Evolutionary conservation across 1,139 yeast genomes (phyloP).

Genomic region (Starmera stellimalicola): DNA sequence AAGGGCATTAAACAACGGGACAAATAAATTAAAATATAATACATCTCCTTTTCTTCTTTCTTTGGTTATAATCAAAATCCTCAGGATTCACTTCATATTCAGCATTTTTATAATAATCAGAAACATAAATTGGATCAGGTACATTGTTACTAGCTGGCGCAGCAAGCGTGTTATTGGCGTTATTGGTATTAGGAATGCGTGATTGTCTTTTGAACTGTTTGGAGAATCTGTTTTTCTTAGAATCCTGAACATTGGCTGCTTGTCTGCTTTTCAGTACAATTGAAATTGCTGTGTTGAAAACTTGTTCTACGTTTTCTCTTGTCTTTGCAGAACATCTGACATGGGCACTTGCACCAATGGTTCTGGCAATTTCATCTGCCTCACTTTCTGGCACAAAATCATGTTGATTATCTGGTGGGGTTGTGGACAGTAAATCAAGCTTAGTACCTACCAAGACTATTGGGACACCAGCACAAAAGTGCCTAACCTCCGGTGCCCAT

Average conservation of each 20-base stretch:
- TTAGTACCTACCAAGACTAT: slow-evolving; percentile 73
- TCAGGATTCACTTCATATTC: slow-evolving; percentile 3
- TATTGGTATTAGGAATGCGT: neutral
- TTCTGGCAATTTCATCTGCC: slow-evolving; percentile 48
- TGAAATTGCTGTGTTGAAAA: slow-evolving; percentile 41
- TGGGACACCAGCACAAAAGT: slow-evolving; percentile 76
- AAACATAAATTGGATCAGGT: neutral
- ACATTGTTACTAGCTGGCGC: neutral
- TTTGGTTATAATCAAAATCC: neutral
- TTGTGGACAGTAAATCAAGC: slow-evolving; percentile 39
- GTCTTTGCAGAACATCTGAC: slow-evolving; percentile 71
- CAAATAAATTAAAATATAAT: slow-evolving; percentile 1
- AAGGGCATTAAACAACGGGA: too few species aligned
- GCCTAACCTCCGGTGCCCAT: slow-evolving; percentile 83
- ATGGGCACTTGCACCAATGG: slow-evolving; percentile 69
- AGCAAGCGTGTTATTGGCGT: neutral
- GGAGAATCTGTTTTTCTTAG: slow-evolving; percentile 3
- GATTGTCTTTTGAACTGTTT: slow-evolving; percentile 1
- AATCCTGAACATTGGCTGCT: neutral
- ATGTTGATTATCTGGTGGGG: slow-evolving; percentile 18
- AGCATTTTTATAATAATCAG: slow-evolving; percentile 4
- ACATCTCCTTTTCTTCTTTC: slow-evolving; percentile 2
- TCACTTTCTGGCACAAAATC: slow-evolving; percentile 28
- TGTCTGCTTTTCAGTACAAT: slow-evolving; percentile 10
- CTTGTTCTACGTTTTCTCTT: slow-evolving; percentile 54